Evolutionary conservation across 257 asterid species (phyloP).

Genomic region (Marsdenia floribunda): DNA sequence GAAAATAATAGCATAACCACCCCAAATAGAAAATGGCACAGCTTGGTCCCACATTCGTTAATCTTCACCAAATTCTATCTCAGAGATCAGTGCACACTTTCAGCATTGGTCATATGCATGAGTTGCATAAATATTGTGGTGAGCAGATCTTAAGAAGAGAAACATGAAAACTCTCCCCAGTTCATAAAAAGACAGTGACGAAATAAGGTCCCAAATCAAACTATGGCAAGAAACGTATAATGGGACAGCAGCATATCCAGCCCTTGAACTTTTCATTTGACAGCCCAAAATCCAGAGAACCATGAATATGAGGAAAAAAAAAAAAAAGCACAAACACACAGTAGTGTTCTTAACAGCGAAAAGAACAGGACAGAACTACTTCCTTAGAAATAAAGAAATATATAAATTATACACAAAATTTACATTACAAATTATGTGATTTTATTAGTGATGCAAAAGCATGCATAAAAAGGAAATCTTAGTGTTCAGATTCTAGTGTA

Average conservation of each 20-base stretch:
- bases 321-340: too few relatives aligned
- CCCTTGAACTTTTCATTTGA: background rate
- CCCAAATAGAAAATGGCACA: background rate
- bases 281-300: background rate
- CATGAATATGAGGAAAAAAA: too few relatives aligned
- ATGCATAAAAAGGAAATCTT: too few relatives aligned
- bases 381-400: too few relatives aligned
- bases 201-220: background rate
- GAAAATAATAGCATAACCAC: background rate
- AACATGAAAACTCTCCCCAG: background rate
- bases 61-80: background rate
- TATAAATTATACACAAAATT: too few relatives aligned
- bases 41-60: background rate
- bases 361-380: too few relatives aligned
- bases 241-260: background rate
- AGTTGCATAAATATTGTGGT: background rate
- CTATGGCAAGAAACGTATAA: background rate
- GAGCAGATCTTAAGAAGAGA: background rate
- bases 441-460: too few relatives aligned
- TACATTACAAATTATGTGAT: background rate
- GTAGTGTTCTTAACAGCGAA: too few relatives aligned
- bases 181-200: background rate
- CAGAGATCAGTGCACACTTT: background rate
- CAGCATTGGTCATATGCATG: conserved; percentile 1
- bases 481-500: too few relatives aligned